These are phyloP conservation scores for Brettanomyces sp. DNA, from an alignment of 805 yeast genomes.

Conservation along the genomic window DNA sequence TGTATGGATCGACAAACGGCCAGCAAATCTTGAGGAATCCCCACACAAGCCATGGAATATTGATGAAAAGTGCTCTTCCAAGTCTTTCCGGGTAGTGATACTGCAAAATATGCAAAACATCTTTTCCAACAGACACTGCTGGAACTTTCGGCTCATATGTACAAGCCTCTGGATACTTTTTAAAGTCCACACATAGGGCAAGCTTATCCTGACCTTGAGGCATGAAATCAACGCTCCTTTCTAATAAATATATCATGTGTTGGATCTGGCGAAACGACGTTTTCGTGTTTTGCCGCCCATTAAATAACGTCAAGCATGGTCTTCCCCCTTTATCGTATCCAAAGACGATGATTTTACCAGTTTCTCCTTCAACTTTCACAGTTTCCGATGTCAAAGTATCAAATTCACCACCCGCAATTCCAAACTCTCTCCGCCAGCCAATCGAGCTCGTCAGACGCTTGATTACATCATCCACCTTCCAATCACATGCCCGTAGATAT, in stretches of 20 bases:
- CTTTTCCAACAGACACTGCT: constrained; percentile 76
- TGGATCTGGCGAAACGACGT: constrained; percentile 85
- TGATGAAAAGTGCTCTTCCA: constrained; percentile 84
- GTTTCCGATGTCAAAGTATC: constrained; percentile 41
- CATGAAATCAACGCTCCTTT: constrained; percentile 87
- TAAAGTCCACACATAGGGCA: constrained; percentile 87
- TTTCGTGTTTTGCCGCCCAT: constrained; percentile 97
- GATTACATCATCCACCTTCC: constrained; percentile 65
- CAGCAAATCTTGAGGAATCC: constrained; percentile 84
- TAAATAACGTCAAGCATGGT: constrained; percentile 83
- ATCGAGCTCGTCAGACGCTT: constrained; percentile 66
- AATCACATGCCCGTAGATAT: constrained; percentile 86
- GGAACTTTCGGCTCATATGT: constrained; percentile 43
- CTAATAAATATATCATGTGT: constrained; percentile 87
- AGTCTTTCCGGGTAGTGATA: constrained; percentile 96
- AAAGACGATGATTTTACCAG: constrained; percentile 84
- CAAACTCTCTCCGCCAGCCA: constrained; percentile 92
- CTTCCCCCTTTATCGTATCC: constrained; percentile 88
- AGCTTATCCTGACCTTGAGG: constrained; percentile 92
- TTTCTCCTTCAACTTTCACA: constrained; percentile 63
- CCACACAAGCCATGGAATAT: constrained; percentile 94
- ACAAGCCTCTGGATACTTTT: constrained; percentile 53
- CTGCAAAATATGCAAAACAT: constrained; percentile 83
- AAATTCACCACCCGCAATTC: constrained; percentile 47
- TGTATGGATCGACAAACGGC: constrained; percentile 93